These are phyloP conservation scores for Hebeloma cylindrosporum DNA, from an alignment of 768 basidiomycete genomes.

Conservation along the genomic window DNA sequence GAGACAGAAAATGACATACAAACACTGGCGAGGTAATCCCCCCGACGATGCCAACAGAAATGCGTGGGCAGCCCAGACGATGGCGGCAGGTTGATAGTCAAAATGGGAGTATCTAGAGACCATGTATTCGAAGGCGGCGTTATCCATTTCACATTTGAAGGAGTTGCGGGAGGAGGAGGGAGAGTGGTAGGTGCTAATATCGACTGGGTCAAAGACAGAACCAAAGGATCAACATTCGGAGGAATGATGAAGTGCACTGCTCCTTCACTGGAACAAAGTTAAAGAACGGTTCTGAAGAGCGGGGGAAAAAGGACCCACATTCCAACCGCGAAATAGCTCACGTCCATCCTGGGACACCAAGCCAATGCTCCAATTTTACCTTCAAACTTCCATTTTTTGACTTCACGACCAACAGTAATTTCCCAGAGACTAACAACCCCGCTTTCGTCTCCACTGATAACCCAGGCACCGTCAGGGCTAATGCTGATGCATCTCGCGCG, in stretches of 20 bases:
- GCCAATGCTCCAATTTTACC: slow-evolving; percentile 80
- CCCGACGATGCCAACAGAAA: slow-evolving; percentile 88
- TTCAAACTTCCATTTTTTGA: slow-evolving; percentile 83
- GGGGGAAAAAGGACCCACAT: slow-evolving; percentile 52
- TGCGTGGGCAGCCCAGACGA: slow-evolving; percentile 75
- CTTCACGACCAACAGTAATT: slow-evolving; percentile 82
- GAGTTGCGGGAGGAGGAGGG: slow-evolving; percentile 52
- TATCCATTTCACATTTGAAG: slow-evolving; percentile 73
- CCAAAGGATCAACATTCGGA: slow-evolving; percentile 64
- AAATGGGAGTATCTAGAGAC: slow-evolving; percentile 53
- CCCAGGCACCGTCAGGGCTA: slow-evolving; percentile 91
- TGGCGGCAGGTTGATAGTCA: slow-evolving; percentile 61
- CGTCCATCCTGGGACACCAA: slow-evolving; percentile 91
- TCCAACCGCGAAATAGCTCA: slow-evolving; percentile 75
- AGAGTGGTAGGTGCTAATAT: slow-evolving; percentile 64
- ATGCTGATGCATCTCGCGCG: slow-evolving; percentile 74
- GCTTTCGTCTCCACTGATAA: slow-evolving; percentile 85
- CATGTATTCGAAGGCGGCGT: slow-evolving; percentile 46
- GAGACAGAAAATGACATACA: slow-evolving; percentile 56
- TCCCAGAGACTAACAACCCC: slow-evolving; percentile 92
- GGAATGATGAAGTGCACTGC: slow-evolving; percentile 78
- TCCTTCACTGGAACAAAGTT: slow-evolving; percentile 62
- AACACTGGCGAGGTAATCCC: slow-evolving; percentile 94
- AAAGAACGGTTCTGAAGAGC: slow-evolving; percentile 8
- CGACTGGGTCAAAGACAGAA: slow-evolving; percentile 59